Base-by-base conservation (phyloP, 2,329 filamentous ascomycete species). In the Verticillium zaregamsianum region DNA sequence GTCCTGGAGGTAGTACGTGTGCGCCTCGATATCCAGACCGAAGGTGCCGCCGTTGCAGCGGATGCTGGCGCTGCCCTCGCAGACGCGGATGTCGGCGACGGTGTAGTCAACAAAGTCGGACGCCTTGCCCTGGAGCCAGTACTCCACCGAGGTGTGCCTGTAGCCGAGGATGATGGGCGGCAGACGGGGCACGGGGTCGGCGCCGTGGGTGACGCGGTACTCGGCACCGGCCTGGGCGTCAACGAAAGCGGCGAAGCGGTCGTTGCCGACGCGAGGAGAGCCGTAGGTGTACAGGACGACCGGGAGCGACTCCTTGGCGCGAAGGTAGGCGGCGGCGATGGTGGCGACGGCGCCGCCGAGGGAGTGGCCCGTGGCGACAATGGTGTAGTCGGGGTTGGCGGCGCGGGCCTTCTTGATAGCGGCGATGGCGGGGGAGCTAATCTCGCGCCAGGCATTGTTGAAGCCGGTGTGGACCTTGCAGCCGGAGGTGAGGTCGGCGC, bases 131-230 rank as follows among this genome's bases (percentile, higher is more conserved):
- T 76, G 70, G 39, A 90, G 77, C 81, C 85, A 91, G 75, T 87
- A 91, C 78, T 92, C 90, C 1, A 89, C 88, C 17, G 79, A 84
- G n/a, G 85, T 83, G 72, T 92, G 90, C 45, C 82, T 76, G 76
- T 86, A 92, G 37, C 83, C 83, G 59, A 89, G 72, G 55, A 83
- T 59, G 62, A 85, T 74, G 12, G 87, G 84, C 1, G 90, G 89
- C 40, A 93, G 79, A 54, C 86, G 82, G 0, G 90, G 87, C 2
- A 92, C 84, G 0, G 88, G 86, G 71, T 93, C 90, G 67, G 83
- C 77, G 52, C 74, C 74, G 74, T 92, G 89, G 1, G 90, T 92
- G 59, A 91, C 78, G 65, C 90, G 86, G 76, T 80, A 88, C 65
- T 85, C 82, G 61, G 70, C 70, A 60, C 84, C 83, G 2, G 75